Base-by-base conservation (phyloP, 768 basidiomycete genomes). In the Mycena vulgaris region DNA sequence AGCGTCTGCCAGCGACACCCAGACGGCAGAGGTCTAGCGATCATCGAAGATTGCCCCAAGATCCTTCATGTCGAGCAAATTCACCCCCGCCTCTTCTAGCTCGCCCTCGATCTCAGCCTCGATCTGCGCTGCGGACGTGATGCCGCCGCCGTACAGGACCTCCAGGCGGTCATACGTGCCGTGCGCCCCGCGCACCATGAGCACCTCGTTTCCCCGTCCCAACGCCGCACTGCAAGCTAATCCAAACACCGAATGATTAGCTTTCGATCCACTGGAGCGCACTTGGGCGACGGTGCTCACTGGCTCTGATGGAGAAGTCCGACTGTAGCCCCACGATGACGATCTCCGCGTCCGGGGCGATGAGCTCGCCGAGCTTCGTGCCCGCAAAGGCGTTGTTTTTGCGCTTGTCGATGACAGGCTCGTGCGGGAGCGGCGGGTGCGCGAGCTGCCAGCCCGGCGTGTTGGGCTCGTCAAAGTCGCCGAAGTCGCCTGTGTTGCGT, bases 371-470 rank as follows among this genome's bases (percentile, higher is more conserved):
- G 5, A 93, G 82, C 14, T 60, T 69, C 23, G 91, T 93, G 14
- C 89, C 89, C 0, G 86, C 83, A 71, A 93, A 93, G 30, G 91
- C 90, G 72, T 93, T 92, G 81, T 89, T 92, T 81, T 90, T 90
- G 56, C 81, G 80, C 81, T 92, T 93, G 80, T 93, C 91, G 52
- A 93, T 72, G 59, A 92, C 82, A 57, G 80, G 76, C 76, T 93
- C 92, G 74, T 83, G 74, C 0, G 84, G 78, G 10, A 83, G 83
- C 0, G 89, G 88, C 21, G 82, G 73, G 79, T 89, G 88, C 63
- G 85, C 84, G 74, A 93, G 88, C 72, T 88, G 78, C 92, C 92
- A 93, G 4, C 90, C 90, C 0, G 83, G 76, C 0, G 88, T 80
- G 68, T 82, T 70, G 0, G 85, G 87, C 75, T 90, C 89, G 79